Percentiles rank a stretch among this genome's conserved stretches.
Conservation (phyloP, 2,329 filamentous ascomycete genomes). For the Diaporthe humulicola region DNA sequence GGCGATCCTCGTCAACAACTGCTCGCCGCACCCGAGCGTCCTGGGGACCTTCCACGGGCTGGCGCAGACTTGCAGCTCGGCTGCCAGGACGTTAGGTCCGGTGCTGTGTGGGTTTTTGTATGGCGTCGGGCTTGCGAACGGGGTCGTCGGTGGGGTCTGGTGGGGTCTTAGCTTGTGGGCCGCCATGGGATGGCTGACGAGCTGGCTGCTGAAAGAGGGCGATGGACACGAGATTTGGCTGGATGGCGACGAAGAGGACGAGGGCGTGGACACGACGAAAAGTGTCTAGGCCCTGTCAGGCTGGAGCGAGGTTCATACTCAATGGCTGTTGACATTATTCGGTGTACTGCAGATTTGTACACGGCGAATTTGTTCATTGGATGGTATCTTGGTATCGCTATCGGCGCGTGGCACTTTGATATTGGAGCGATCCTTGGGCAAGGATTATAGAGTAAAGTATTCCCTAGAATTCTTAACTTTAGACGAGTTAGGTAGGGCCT, state of each 20-base stretch:
- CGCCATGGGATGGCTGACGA: conserved; percentile 62
- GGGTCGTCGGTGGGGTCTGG: conserved; percentile 70
- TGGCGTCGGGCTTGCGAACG: conserved; percentile 68
- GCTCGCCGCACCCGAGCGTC: conserved; percentile 61
- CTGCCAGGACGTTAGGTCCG: conserved; percentile 71
- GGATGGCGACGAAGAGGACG: conserved; percentile 69
- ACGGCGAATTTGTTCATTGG: too few relatives aligned
- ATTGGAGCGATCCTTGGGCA: not conserved
- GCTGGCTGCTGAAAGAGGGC: conserved; percentile 70
- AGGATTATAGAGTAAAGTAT: not conserved
- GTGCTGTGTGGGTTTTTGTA: conserved; percentile 72
- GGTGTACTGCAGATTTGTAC: too few relatives aligned
- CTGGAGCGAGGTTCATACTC: not conserved
- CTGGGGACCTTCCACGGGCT: conserved; percentile 62
- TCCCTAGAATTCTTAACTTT: not conserved
- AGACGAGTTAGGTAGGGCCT: not conserved
- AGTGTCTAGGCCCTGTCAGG: not conserved
- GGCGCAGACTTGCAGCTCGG: conserved; percentile 70
- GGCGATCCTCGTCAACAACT: conserved; percentile 63
- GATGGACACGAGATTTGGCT: conserved; percentile 76
- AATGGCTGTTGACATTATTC: not conserved
- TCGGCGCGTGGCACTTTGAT: not conserved
- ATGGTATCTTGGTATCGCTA: not conserved
- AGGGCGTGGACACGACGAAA: conserved; percentile 42
- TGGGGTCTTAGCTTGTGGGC: conserved; percentile 68